A percentile compares a stretch with the other conserved stretches of the same genome.
Conservation (phyloP, 768 basidiomycete species). For the Naganishia onofrii region DNA sequence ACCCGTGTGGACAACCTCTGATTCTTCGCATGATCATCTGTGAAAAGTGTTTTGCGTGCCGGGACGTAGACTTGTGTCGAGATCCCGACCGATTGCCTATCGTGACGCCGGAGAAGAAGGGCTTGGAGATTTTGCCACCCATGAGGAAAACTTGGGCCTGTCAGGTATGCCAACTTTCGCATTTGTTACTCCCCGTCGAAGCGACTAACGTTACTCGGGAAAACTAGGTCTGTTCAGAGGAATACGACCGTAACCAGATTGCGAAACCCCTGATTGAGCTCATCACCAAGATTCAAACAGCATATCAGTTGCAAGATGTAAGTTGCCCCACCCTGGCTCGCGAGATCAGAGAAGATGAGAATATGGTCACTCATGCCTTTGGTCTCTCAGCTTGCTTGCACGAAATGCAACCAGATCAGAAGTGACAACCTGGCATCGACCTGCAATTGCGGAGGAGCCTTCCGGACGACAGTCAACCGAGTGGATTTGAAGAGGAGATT, state of each 20-base stretch:
- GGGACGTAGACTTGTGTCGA: slow-evolving; percentile 93
- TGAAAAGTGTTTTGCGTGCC: slow-evolving; percentile 74
- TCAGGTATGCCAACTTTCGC: slow-evolving; percentile 39
- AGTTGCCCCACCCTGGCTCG: slow-evolving; percentile 28
- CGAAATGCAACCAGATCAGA: slow-evolving; percentile 85
- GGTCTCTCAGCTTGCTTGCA: slow-evolving; percentile 62
- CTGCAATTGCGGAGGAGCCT: slow-evolving; percentile 85
- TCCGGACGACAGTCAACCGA: slow-evolving; percentile 69
- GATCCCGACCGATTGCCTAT: slow-evolving; percentile 75
- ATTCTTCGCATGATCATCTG: slow-evolving; percentile 84
- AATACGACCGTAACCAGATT: slow-evolving; percentile 83
- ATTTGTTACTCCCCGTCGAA: too few species aligned
- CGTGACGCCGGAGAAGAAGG: slow-evolving; percentile 40
- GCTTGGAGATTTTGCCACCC: slow-evolving; percentile 50
- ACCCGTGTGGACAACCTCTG: slow-evolving; percentile 73
- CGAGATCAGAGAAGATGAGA: neutral
- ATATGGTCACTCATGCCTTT: neutral
- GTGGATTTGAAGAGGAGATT: slow-evolving; percentile 69
- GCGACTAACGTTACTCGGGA: slow-evolving; percentile 54
- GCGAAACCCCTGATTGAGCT: slow-evolving; percentile 80
- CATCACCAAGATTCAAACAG: slow-evolving; percentile 66
- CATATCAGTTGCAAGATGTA: slow-evolving; percentile 79
- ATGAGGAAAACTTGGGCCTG: slow-evolving; percentile 54
- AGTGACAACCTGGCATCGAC: slow-evolving; percentile 79
- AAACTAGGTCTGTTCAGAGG: slow-evolving; percentile 69